These are phyloP conservation scores for Tulasnella sp. DNA, from an alignment of 768 basidiomycete genomes.

Conservation along the genomic window DNA sequence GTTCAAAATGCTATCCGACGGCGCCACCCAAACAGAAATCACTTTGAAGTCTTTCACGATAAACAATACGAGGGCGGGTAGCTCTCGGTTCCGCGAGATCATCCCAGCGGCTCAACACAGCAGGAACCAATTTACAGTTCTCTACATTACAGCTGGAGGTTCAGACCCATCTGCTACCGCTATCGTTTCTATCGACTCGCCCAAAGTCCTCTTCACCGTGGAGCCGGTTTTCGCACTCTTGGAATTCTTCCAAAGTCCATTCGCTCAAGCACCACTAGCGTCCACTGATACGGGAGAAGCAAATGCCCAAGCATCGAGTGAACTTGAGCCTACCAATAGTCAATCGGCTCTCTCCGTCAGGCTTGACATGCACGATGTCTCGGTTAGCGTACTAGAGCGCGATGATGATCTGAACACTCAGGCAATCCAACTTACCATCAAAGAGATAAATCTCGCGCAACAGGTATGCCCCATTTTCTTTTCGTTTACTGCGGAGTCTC, in stretches of 20 bases:
- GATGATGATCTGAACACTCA: conserved; percentile 78
- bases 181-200: conserved; percentile 88
- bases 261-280: conserved; percentile 39
- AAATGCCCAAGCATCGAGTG: conserved; percentile 5
- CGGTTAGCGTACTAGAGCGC: conserved; percentile 84
- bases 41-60: conserved; percentile 90
- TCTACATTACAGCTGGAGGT: conserved; percentile 69
- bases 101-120: conserved; percentile 89
- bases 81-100: conserved; percentile 88
- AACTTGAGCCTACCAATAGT: neutral
- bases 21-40: conserved; percentile 84
- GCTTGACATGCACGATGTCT: conserved; percentile 87
- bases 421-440: conserved; percentile 82
- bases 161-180: conserved; percentile 58
- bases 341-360: conserved; percentile 59
- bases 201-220: conserved; percentile 87
- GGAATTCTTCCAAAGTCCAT: conserved; percentile 75
- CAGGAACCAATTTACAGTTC: conserved; percentile 89
- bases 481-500: conserved; percentile 11
- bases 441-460: conserved; percentile 84
- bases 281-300: conserved; percentile 36
- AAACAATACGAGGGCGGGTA: conserved; percentile 81
- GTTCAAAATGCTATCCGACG: conserved; percentile 79
- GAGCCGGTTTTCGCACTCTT: conserved; percentile 90
- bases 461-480: conserved; percentile 58